Conservation (phyloP, 2,329 filamentous ascomycete genomes). For the Aspergillus candidus region DNA sequence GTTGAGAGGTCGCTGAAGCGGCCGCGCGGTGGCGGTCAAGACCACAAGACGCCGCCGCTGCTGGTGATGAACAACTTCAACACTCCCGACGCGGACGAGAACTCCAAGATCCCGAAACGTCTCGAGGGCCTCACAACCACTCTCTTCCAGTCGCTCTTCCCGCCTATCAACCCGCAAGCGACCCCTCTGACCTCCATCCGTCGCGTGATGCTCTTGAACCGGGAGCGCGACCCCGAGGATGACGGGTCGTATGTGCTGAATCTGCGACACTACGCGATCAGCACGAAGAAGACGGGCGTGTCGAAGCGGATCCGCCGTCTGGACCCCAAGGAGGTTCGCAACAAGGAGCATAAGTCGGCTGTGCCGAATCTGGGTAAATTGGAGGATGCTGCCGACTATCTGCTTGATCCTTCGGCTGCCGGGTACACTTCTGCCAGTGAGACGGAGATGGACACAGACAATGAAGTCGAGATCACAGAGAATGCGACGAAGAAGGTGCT, state of each 20-base stretch:
- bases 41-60: conserved; percentile 78
- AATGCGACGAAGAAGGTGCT: conserved; percentile 48
- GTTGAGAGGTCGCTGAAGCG: conserved; percentile 77
- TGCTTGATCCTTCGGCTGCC: conserved; percentile 71
- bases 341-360: conserved; percentile 57
- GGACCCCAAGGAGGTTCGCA: conserved; percentile 75
- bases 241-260: conserved; percentile 74
- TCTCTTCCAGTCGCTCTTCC: conserved; percentile 93
- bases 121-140: conserved; percentile 89
- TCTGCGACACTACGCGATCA: conserved; percentile 91
- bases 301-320: conserved; percentile 78
- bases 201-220: conserved; percentile 82
- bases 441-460: conserved; percentile 88
- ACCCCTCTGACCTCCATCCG: conserved; percentile 90
- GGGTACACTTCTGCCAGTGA: conserved; percentile 92
- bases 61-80: conserved; percentile 98
- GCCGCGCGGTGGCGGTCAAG: conserved; percentile 74
- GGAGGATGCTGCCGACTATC: conserved; percentile 89
- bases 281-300: conserved; percentile 76
- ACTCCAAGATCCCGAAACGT: conserved; percentile 75
- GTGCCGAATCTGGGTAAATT: conserved; percentile 87
- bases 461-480: conserved; percentile 79
- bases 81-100: conserved; percentile 51
- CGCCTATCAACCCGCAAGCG: conserved; percentile 85
- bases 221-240: conserved; percentile 51